Evolutionary conservation across 768 basidiomycete species (phyloP).

Genomic region (Pleurotus djamor): DNA sequence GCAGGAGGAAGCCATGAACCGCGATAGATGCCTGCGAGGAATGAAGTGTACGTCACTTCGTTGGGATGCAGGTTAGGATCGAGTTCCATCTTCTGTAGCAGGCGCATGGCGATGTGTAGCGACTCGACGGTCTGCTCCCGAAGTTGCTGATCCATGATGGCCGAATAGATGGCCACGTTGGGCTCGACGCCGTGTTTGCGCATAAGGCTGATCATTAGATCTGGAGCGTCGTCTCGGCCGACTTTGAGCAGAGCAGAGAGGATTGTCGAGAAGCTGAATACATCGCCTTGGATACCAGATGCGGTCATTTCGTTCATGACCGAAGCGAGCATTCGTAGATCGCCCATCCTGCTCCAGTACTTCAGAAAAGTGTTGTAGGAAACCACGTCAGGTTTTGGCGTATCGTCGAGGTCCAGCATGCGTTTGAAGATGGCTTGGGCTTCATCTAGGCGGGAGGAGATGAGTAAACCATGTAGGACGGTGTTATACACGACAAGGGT

Average conservation of each 20-base stretch:
- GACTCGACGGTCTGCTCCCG: conserved; percentile 49
- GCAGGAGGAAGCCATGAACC: conserved; percentile 45
- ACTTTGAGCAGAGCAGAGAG: conserved; percentile 74
- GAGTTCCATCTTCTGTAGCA: conserved; percentile 77
- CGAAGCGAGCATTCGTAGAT: conserved; percentile 59
- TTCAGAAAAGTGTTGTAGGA: conserved; percentile 82
- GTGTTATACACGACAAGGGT: conserved; percentile 64
- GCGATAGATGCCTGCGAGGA: conserved; percentile 73
- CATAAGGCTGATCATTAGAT: conserved; percentile 72
- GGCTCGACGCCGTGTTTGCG: conserved; percentile 67
- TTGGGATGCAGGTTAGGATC: conserved; percentile 53
- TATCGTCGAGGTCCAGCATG: conserved; percentile 35
- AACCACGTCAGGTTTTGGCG: conserved; percentile 67
- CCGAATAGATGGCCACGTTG: conserved; percentile 73
- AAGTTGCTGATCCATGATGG: conserved; percentile 78
- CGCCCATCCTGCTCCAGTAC: conserved; percentile 58
- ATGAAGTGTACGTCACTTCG: conserved; percentile 79
- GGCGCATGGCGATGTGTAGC: conserved; percentile 60
- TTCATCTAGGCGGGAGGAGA: conserved; percentile 31
- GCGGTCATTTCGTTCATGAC: conserved; percentile 57
- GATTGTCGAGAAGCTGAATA: conserved; percentile 85
- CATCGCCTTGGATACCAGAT: conserved; percentile 63
- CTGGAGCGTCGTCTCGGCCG: conserved; percentile 63
- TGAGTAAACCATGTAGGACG: conserved; percentile 68
- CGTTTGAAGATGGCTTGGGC: conserved; percentile 37